A percentile compares a stretch with the other conserved stretches of the same genome.
Evolutionary conservation across 768 basidiomycete genomes (phyloP).

Genomic region (Lentinula edodes): DNA sequence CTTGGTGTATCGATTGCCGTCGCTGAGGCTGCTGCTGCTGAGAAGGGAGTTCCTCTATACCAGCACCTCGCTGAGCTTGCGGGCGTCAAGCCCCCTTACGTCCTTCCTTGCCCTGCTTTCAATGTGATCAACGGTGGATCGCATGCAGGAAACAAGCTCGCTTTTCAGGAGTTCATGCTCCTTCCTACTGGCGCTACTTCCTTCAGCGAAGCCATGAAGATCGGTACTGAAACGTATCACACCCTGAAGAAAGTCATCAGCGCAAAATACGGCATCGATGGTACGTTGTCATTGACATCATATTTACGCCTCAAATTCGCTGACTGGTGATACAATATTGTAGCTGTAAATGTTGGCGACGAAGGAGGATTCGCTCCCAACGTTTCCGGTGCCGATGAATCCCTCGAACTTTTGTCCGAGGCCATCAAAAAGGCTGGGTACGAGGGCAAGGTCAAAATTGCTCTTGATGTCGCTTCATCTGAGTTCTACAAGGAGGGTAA

Average conservation of each 20-base stretch:
- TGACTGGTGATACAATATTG: not conserved
- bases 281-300: conserved; percentile 36
- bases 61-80: conserved; percentile 95
- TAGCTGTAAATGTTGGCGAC: conserved; percentile 98
- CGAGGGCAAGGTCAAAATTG: conserved; percentile 98
- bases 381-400: conserved; percentile 94
- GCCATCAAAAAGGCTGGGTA: conserved; percentile 99
- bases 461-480: conserved; percentile 96
- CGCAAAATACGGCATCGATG: conserved; percentile 98
- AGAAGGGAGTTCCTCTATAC: conserved; percentile 95
- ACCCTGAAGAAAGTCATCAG: conserved; percentile 98
- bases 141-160: conserved; percentile 98
- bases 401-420: conserved; percentile 90
- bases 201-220: conserved; percentile 98
- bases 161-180: conserved; percentile 99
- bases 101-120: conserved; percentile 90
- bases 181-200: conserved; percentile 87
- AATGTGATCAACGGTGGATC: conserved; percentile 99
- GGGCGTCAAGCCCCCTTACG: conserved; percentile 89
- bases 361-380: conserved; percentile 99
- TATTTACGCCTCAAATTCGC: conserved; percentile 10
- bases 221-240: conserved; percentile 97
- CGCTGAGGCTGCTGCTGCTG: conserved; percentile 86
- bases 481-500: conserved; percentile 99
- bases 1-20: conserved; percentile 97